These are phyloP conservation scores for Trametes hirsuta DNA, from an alignment of 1,284 basidiomycete genomes.

Conservation along the genomic window DNA sequence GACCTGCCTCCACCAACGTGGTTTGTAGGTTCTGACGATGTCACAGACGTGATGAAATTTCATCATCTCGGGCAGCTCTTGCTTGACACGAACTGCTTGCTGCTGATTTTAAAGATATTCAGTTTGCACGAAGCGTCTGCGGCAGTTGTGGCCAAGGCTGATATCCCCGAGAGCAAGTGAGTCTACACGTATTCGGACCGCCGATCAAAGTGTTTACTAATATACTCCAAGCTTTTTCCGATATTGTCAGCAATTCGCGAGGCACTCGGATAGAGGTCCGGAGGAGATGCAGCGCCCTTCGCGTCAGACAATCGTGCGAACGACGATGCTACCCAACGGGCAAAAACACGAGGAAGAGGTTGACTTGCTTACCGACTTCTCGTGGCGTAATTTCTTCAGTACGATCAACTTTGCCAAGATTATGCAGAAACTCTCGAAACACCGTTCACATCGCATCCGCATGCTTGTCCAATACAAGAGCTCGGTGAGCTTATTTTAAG, in stretches of 20 bases:
- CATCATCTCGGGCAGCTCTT: constrained; percentile 95
- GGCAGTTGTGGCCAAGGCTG: constrained; percentile 86
- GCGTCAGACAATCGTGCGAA: constrained; percentile 58
- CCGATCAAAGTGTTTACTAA: constrained; percentile 2
- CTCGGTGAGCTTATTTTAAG: constrained; percentile 60
- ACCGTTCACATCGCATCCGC: constrained; percentile 92
- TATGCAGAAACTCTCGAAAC: constrained; percentile 97
- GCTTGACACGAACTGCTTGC: constrained; percentile 93
- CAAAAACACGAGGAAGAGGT: constrained; percentile 82
- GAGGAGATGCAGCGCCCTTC: constrained; percentile 62
- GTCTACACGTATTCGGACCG: constrained; percentile 29
- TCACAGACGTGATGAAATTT: constrained; percentile 94
- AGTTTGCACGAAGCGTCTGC: constrained; percentile 90
- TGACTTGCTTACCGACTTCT: constrained; percentile 91
- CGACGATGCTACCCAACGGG: constrained; percentile 65
- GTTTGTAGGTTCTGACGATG: constrained; percentile 9
- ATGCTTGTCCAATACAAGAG: constrained; percentile 99
- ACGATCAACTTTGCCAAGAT: constrained; percentile 99
- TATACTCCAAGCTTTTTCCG: constrained; percentile 82
- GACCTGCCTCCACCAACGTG: neutral
- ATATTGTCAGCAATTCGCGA: constrained; percentile 84
- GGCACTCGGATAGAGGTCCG: constrained; percentile 55
- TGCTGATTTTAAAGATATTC: constrained; percentile 98
- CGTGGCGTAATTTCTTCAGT: constrained; percentile 98
- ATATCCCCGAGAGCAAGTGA: constrained; percentile 86